Conservation (phyloP, 2,329 filamentous ascomycete species). For the Trichoderma oligosporum region DNA sequence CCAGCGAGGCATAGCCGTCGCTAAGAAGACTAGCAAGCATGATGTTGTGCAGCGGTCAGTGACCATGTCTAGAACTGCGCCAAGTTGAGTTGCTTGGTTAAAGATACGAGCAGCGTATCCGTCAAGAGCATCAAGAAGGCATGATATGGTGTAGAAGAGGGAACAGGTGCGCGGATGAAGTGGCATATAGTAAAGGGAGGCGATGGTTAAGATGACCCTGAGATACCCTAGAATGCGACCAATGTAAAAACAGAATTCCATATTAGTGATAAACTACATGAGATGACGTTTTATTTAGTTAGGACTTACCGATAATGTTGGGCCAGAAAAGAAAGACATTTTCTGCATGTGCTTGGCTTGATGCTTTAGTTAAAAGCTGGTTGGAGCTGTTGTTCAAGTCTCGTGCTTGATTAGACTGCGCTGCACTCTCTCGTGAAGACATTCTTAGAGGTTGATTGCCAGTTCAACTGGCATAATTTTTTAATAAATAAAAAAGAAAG, state of each 20-base stretch:
- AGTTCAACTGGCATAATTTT: no score
- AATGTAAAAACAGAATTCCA: constrained; percentile 25
- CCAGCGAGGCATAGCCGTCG: constrained; percentile 91
- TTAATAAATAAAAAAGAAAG: no score
- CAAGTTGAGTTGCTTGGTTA: constrained; percentile 89
- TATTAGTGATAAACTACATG: neutral
- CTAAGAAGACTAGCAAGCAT: constrained; percentile 87
- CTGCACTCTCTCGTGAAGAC: neutral
- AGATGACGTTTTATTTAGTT: neutral
- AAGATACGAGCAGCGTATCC: constrained; percentile 74
- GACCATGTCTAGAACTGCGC: constrained; percentile 95
- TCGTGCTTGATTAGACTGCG: neutral
- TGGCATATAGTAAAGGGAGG: constrained; percentile 96
- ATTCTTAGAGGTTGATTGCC: no score
- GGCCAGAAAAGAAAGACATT: constrained; percentile 79
- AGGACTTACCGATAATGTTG: constrained; percentile 72
- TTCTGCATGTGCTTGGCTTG: constrained; percentile 39
- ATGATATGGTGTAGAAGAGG: constrained; percentile 84
- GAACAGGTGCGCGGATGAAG: constrained; percentile 91
- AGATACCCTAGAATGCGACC: constrained; percentile 58
- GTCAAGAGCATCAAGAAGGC: constrained; percentile 88
- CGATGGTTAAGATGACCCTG: constrained; percentile 73
- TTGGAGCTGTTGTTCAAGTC: neutral
- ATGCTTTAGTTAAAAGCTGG: neutral
- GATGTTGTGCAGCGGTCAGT: constrained; percentile 94